These are phyloP conservation scores for Colletotrichum sublineola DNA, from an alignment of 2,329 filamentous ascomycete genomes.

Conservation along the genomic window DNA sequence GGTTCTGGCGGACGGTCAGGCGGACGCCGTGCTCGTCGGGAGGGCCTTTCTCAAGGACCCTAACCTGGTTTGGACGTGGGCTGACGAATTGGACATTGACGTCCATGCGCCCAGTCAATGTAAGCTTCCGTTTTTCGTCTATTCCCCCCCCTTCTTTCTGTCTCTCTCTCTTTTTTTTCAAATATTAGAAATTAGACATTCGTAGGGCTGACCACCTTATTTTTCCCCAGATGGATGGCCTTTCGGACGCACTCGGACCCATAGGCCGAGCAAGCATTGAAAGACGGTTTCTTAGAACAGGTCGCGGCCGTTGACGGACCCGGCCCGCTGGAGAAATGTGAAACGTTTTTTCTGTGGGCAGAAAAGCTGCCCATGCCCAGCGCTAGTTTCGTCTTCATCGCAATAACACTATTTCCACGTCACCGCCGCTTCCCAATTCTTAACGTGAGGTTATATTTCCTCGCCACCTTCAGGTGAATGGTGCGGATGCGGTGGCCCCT, in stretches of 20 bases:
- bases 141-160: neutral
- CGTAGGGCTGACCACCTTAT: neutral
- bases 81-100: constrained; percentile 62
- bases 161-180: neutral
- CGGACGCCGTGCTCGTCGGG: constrained; percentile 63
- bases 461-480: constrained; percentile 10
- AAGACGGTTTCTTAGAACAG: neutral
- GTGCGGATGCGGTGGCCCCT: neutral
- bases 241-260: constrained; percentile 40
- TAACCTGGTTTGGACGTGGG: constrained; percentile 65
- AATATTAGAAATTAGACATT: neutral
- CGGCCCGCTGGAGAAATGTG: neutral
- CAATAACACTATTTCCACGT: neutral
- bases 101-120: constrained; percentile 58
- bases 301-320: neutral
- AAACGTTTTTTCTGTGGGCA: too few species aligned
- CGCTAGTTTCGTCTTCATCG: neutral
- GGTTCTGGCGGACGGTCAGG: constrained; percentile 56
- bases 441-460: neutral
- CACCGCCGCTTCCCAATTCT: too few species aligned
- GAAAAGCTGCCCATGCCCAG: neutral
- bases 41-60: constrained; percentile 69
- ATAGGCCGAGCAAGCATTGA: constrained; percentile 41
- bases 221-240: constrained; percentile 37
- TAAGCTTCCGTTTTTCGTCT: constrained; percentile 32